phyloP scores from a whole-genome alignment of 139 green algal genomes.

The Diplosphaera chodatii region DNA sequence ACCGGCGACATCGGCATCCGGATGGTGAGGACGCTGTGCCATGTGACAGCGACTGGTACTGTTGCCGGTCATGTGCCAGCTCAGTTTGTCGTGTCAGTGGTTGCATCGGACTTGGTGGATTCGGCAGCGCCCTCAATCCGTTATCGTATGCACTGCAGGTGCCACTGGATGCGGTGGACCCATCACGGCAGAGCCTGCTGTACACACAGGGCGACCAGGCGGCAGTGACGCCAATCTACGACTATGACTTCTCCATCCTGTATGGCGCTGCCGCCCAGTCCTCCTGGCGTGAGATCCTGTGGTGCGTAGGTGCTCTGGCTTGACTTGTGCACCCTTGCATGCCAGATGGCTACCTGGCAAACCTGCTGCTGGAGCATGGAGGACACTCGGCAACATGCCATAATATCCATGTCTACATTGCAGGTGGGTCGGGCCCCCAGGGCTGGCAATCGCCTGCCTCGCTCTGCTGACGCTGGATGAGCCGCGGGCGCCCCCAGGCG shows the following conservation, averaged over 20 bases:
- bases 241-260: slow-evolving; percentile 64
- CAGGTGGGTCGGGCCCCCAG: slow-evolving; percentile 55
- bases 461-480: slow-evolving; percentile 54
- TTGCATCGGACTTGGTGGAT: too few relatives aligned
- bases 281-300: slow-evolving; percentile 60
- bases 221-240: slow-evolving; percentile 68
- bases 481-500: slow-evolving; percentile 21
- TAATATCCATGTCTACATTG: too few relatives aligned
- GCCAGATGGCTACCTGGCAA: too few relatives aligned
- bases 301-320: not conserved
- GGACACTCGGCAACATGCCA: too few relatives aligned
- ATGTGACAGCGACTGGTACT: too few relatives aligned
- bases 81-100: too few relatives aligned
- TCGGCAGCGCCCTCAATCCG: too few relatives aligned
- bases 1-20: slow-evolving; percentile 20
- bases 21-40: too few relatives aligned
- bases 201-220: slow-evolving; percentile 77
- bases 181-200: slow-evolving; percentile 58
- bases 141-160: slow-evolving; percentile 46
- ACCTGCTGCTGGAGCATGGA: too few relatives aligned
- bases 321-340: too few relatives aligned
- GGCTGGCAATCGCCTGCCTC: slow-evolving; percentile 49
- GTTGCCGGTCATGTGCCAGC: too few relatives aligned
- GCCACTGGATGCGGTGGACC: slow-evolving; percentile 70
- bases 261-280: slow-evolving; percentile 15